These are phyloP conservation scores for Metschnikowia bowlesiae DNA, from an alignment of 805 yeast genomes.

Conservation along the genomic window DNA sequence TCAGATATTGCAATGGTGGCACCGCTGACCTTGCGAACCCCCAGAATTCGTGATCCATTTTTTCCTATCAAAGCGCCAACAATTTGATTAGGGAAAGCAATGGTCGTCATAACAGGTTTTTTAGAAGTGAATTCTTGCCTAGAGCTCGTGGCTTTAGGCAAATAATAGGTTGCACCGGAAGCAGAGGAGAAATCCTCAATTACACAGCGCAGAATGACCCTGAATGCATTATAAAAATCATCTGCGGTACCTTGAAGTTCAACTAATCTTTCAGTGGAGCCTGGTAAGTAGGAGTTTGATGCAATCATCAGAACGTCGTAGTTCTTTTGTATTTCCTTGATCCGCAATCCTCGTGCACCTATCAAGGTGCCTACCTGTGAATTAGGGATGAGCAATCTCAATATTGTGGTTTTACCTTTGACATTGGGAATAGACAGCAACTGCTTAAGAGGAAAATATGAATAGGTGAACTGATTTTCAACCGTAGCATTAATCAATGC, in stretches of 20 bases:
- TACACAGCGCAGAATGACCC: slow-evolving; percentile 63
- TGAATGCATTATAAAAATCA: slow-evolving; percentile 52
- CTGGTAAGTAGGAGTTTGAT: slow-evolving; percentile 75
- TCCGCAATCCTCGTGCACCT: slow-evolving; percentile 77
- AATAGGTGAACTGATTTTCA: slow-evolving; percentile 36
- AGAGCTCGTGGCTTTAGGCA: slow-evolving; percentile 37
- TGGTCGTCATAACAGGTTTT: slow-evolving; percentile 29
- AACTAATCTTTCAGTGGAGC: slow-evolving; percentile 79
- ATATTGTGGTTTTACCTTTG: slow-evolving; percentile 47
- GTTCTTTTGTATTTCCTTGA: slow-evolving; percentile 69
- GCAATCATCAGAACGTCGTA: slow-evolving; percentile 79
- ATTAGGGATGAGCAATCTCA: slow-evolving; percentile 76
- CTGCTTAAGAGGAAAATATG: slow-evolving; percentile 56
- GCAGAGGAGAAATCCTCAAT: slow-evolving; percentile 70
- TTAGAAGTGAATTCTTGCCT: background rate
- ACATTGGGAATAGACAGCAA: slow-evolving; percentile 49
- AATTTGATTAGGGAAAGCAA: slow-evolving; percentile 69
- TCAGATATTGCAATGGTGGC: slow-evolving; percentile 76
- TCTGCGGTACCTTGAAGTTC: slow-evolving; percentile 80
- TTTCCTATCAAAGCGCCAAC: slow-evolving; percentile 91
- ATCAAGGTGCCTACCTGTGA: slow-evolving; percentile 85
- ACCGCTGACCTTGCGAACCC: slow-evolving; percentile 72
- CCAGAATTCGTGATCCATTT: slow-evolving; percentile 81
- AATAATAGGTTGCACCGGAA: slow-evolving; percentile 60
- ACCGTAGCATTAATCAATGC: slow-evolving; percentile 48